Base-by-base conservation (phyloP, 169 alveolate genomes). In the Cryptosporidium sp. region DNA sequence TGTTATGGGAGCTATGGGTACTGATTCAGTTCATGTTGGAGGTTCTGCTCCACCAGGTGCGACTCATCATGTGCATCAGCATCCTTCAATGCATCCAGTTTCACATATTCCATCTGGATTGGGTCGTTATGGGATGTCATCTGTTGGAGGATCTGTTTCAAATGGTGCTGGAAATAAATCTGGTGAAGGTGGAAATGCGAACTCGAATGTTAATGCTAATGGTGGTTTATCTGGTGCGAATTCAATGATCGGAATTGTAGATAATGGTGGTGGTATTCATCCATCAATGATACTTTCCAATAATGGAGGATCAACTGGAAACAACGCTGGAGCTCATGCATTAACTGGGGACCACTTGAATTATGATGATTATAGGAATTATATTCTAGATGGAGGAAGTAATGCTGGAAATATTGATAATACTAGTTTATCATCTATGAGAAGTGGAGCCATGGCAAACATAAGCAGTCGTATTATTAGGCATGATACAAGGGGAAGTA, bases 301-400 rank as follows among this genome's bases (percentile, higher is more conserved):
- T 41, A 31, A n/a, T 62, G 39, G 52, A 29, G 73, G 80, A 0
- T 18, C 74, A 16, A 2, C 52, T 21, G 50, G 16, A 0, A 31
- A 65, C 8, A 48, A 31, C 37, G 0, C 86, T 29, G 69, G 26
- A 8, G n/a, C 52, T 37, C 86, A 73, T 33, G 7, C 86, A 10
- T 35, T 73, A 12, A 18, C 71, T n/a, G 55, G 70, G 4, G 89
- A 80, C 33, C 89, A 80, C 16, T 23, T 80, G 35, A 80, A 62
- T 31, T 80, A 62, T 59, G 89, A 80, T 80, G 89, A 80, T 48
- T 80, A 80, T 80, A 80, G 89, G 18, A 65, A 65, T 80, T 80
- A 80, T 65, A 80, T 80, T 21, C 39, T 80, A 39, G 89, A 80
- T 62, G 75, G 80, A 26, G 75, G 33, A 5, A 33, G 33, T 23